Evolutionary conservation across 2,329 filamentous ascomycete genomes (phyloP).

Genomic region (Aurifilum marmelostoma): DNA sequence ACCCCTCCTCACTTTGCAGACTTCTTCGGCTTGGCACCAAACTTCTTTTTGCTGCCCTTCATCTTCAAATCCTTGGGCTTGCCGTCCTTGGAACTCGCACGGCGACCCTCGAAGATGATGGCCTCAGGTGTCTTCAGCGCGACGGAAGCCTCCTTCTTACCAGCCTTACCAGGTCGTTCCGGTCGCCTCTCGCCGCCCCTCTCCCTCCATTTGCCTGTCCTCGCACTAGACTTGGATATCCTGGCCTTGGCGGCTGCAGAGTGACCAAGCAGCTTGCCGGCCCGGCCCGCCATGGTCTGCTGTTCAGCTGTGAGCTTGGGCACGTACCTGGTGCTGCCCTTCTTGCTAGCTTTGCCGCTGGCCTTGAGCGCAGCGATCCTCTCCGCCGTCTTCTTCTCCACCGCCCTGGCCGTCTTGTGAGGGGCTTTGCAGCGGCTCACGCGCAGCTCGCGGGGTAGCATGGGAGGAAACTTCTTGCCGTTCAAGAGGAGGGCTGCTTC

Average conservation of each 20-base stretch:
- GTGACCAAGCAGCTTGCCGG: conserved; percentile 73
- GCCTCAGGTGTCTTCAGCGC: conserved; percentile 65
- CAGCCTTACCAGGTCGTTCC: conserved; percentile 7
- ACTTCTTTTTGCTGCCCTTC: conserved; percentile 53
- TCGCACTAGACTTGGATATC: conserved; percentile 15
- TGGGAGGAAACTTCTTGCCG: conserved; percentile 89
- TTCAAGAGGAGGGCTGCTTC: conserved; percentile 88
- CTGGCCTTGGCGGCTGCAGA: conserved; percentile 53
- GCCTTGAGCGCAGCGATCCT: conserved; percentile 24
- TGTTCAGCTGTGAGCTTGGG: conserved; percentile 72
- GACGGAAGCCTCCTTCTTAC: conserved; percentile 38
- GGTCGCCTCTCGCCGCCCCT: conserved; percentile 14
- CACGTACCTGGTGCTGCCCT: conserved; percentile 58
- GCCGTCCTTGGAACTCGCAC: conserved; percentile 69
- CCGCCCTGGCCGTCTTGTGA: conserved; percentile 59
- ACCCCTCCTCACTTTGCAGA: conserved; percentile 16
- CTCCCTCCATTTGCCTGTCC: conserved; percentile 15
- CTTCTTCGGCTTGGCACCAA: conserved; percentile 41
- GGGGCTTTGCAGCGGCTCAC: conserved; percentile 84
- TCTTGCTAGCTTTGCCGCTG: conserved; percentile 37
- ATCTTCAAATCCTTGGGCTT: conserved; percentile 65
- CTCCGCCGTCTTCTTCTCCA: conserved; percentile 52
- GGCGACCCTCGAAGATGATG: conserved; percentile 80
- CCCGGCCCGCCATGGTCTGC: conserved; percentile 73
- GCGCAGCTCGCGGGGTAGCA: conserved; percentile 86